A percentile compares a stretch with the other conserved stretches of the same genome.
Evolutionary conservation across 805 yeast species (phyloP).

Genomic region (Ogataea neopini): DNA sequence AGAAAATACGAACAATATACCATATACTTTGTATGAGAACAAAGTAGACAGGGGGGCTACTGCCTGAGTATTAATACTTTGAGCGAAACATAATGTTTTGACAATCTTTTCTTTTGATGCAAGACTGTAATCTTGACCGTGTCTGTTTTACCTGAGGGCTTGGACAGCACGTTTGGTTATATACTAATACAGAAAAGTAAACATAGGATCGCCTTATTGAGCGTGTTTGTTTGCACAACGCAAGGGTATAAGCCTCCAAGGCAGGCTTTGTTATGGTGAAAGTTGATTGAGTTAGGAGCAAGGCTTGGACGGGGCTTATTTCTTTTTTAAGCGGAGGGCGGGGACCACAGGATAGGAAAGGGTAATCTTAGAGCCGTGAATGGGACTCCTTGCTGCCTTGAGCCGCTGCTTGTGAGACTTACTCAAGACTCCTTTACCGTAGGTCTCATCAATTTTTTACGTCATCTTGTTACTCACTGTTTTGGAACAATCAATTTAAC

Average conservation of each 20-base stretch:
- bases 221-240: not conserved
- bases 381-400: not conserved
- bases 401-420: not conserved
- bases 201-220: not conserved
- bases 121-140: not conserved
- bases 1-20: not conserved
- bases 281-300: not conserved
- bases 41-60: no score
- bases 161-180: not conserved
- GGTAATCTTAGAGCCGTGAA: not conserved
- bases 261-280: conserved; percentile 1
- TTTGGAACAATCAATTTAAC: not conserved
- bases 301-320: not conserved
- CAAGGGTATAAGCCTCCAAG: not conserved
- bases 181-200: not conserved
- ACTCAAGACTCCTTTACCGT: not conserved
- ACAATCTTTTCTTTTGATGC: not conserved
- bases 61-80: not conserved
- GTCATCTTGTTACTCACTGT: not conserved
- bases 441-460: not conserved
- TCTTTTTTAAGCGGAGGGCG: no score
- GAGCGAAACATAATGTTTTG: not conserved
- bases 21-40: not conserved
- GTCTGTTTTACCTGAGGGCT: not conserved
- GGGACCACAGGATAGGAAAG: no score